Percentiles rank a stretch among this genome's conserved stretches.
These are phyloP conservation scores for Plantago coronopus DNA, from an alignment of 305 asterid genomes.

Conservation along the genomic window DNA sequence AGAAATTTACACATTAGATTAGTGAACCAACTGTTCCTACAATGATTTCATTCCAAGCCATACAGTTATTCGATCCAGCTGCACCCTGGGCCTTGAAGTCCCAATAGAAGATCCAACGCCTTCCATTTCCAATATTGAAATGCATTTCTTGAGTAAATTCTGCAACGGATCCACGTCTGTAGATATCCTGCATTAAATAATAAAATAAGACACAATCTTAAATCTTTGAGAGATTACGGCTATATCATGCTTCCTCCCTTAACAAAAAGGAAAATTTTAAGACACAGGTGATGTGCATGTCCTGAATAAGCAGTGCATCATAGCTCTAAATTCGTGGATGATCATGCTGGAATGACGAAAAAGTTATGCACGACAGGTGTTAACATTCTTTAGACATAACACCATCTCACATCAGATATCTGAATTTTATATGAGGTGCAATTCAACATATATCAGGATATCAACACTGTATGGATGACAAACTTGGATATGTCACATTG, in stretches of 20 bases:
- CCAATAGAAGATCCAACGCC: constrained; percentile 36
- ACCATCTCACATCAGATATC: neutral
- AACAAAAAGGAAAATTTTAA: too few species aligned
- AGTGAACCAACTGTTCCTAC: constrained; percentile 67
- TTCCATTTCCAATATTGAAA: constrained; percentile 70
- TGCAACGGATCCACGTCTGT: constrained; percentile 87
- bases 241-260: constrained; percentile 9
- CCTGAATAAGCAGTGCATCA: constrained; percentile 11
- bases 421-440: neutral
- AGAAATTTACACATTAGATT: constrained; percentile 25
- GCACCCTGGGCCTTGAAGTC: constrained; percentile 81
- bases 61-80: constrained; percentile 79
- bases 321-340: constrained; percentile 1
- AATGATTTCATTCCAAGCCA: constrained; percentile 99
- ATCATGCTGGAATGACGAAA: neutral
- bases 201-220: constrained; percentile 16
- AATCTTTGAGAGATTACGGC: constrained; percentile 10
- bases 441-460: too few species aligned
- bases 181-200: constrained; percentile 48
- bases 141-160: constrained; percentile 77
- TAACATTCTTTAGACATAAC: constrained; percentile 1
- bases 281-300: neutral
- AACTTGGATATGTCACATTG: neutral
- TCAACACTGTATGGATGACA: neutral
- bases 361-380: neutral